These are phyloP conservation scores for Fusarium keratoplasticum DNA, from an alignment of 2,329 filamentous ascomycete species.

Conservation along the genomic window DNA sequence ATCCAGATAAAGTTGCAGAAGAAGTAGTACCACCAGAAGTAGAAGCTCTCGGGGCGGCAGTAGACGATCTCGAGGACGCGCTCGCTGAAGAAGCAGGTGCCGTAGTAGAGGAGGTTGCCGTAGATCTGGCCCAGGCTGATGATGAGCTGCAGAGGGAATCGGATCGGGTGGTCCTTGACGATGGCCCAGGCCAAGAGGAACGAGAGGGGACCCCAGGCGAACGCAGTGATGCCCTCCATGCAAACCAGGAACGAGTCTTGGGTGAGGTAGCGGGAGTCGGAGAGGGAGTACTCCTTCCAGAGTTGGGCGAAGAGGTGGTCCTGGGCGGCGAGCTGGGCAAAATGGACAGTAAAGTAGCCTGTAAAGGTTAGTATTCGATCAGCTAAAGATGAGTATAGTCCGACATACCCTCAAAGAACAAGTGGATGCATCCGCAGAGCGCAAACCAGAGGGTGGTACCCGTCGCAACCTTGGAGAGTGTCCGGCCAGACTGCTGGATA, in stretches of 20 bases:
- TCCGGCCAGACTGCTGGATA: slow-evolving; percentile 64
- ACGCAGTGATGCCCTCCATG: slow-evolving; percentile 66
- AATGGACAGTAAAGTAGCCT: slow-evolving; percentile 64
- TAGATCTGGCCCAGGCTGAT: slow-evolving; percentile 63
- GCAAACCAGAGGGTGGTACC: slow-evolving; percentile 79
- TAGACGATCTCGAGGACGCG: slow-evolving; percentile 53
- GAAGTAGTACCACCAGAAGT: slow-evolving; percentile 66
- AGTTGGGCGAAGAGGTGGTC: slow-evolving; percentile 62
- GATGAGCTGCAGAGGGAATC: slow-evolving; percentile 61
- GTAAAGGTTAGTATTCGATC: neutral
- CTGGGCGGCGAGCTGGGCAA: slow-evolving; percentile 52
- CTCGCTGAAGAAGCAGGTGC: slow-evolving; percentile 58
- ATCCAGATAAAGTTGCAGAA: slow-evolving; percentile 66
- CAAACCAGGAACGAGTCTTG: slow-evolving; percentile 65
- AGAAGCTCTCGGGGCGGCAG: slow-evolving; percentile 62
- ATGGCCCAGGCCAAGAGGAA: slow-evolving; percentile 60
- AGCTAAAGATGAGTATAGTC: accelerated
- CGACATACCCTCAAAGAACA: slow-evolving; percentile 55
- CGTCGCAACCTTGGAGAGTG: slow-evolving; percentile 65
- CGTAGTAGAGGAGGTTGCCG: slow-evolving; percentile 65
- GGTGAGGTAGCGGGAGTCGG: slow-evolving; percentile 67
- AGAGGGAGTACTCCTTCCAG: slow-evolving; percentile 70
- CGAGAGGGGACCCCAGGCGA: slow-evolving; percentile 65
- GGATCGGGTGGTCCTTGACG: slow-evolving; percentile 56
- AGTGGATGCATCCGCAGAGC: slow-evolving; percentile 68